These are phyloP conservation scores for Beta macrorhiza DNA, from an alignment of 179 eudicot species.

Conservation along the genomic window DNA sequence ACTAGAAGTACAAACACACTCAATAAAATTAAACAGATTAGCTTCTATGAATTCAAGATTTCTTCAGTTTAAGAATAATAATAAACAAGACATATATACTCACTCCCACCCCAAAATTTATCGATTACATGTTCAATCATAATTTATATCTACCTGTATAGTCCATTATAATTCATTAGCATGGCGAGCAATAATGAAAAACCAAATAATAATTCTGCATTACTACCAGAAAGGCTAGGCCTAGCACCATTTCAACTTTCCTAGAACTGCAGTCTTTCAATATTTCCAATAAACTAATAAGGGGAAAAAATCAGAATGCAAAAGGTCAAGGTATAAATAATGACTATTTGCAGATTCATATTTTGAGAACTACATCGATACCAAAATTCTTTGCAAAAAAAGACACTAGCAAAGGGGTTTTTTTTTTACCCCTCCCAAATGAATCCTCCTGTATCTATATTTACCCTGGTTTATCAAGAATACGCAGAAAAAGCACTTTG, in stretches of 20 bases:
- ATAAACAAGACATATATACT: background rate
- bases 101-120: background rate
- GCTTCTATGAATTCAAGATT: background rate
- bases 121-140: background rate
- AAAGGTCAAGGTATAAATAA: background rate
- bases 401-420: too few relatives aligned
- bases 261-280: background rate
- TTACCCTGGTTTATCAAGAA: too few relatives aligned
- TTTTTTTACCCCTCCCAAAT: too few relatives aligned
- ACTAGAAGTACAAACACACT: background rate
- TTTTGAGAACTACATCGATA: background rate
- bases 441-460: too few relatives aligned
- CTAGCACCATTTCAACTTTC: background rate
- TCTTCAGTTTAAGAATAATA: background rate
- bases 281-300: background rate
- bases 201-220: background rate
- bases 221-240: background rate
- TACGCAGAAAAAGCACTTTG: too few relatives aligned
- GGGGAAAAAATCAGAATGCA: background rate
- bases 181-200: background rate
- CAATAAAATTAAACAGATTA: background rate
- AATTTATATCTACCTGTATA: too few relatives aligned
- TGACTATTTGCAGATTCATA: background rate
- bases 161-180: too few relatives aligned
- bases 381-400: too few relatives aligned